These are phyloP conservation scores for Dendrobium huoshanense DNA, from an alignment of 106 monocot genomes.

Conservation along the genomic window DNA sequence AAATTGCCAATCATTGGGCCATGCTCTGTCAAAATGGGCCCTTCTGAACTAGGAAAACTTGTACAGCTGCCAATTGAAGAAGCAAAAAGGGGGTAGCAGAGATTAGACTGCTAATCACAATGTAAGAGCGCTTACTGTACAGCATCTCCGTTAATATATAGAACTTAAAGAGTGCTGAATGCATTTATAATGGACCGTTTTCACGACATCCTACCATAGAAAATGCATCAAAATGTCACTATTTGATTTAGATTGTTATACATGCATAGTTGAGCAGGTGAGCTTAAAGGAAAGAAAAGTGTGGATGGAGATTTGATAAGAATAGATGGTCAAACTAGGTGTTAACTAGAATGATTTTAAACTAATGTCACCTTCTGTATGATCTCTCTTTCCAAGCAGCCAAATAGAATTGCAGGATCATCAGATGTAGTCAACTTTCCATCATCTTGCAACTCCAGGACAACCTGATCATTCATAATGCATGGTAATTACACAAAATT, in stretches of 20 bases:
- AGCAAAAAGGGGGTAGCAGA: background rate
- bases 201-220: background rate
- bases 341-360: background rate
- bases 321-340: background rate
- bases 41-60: background rate
- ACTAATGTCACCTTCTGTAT: constrained; percentile 42
- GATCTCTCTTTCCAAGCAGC: constrained; percentile 45
- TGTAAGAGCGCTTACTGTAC: background rate
- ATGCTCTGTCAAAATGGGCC: background rate
- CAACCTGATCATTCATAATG: constrained; percentile 39
- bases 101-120: background rate
- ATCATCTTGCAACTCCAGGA: constrained; percentile 86
- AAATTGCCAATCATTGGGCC: background rate
- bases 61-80: background rate
- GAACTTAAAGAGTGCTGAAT: background rate
- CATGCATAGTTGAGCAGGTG: background rate
- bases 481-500: too few species aligned
- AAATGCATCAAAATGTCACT: background rate
- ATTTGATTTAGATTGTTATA: background rate
- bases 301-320: background rate
- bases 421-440: constrained; percentile 83
- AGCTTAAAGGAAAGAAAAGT: background rate
- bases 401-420: constrained; percentile 80
- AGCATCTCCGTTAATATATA: background rate
- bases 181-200: background rate